These are phyloP conservation scores for Hemisphaericaspora xylofermentans DNA, from an alignment of 1,139 yeast species.

Conservation along the genomic window DNA sequence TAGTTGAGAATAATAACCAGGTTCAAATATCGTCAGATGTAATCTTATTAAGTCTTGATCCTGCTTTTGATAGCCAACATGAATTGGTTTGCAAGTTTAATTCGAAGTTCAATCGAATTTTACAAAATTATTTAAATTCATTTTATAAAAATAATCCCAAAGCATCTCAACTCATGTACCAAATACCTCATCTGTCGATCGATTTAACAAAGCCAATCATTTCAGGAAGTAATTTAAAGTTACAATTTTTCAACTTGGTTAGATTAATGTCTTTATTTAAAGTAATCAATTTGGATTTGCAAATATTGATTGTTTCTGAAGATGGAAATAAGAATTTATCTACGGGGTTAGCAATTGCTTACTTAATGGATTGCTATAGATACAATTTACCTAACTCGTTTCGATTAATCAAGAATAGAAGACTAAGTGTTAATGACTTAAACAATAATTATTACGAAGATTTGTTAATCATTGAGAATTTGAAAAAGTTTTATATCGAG, in stretches of 20 bases:
- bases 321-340: conserved; percentile 28
- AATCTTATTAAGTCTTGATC: conserved; percentile 41
- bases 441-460: conserved; percentile 43
- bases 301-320: conserved; percentile 39
- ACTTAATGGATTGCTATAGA: conserved; percentile 44
- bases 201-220: conserved; percentile 37
- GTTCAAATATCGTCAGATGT: conserved; percentile 38
- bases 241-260: conserved; percentile 39
- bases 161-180: conserved; percentile 28
- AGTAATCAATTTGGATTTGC: conserved; percentile 32
- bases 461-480: conserved; percentile 38
- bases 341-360: conserved; percentile 37
- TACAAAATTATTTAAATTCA: conserved; percentile 40
- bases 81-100: conserved; percentile 26
- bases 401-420: conserved; percentile 16
- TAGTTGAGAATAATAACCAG: conserved; percentile 21
- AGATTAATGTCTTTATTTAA: conserved; percentile 39
- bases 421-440: conserved; percentile 22
- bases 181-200: conserved; percentile 28
- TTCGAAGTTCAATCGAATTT: conserved; percentile 30
- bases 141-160: conserved; percentile 38
- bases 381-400: conserved; percentile 35
- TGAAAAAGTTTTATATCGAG: conserved; percentile 40
- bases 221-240: conserved; percentile 36
- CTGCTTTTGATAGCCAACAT: conserved; percentile 25